phyloP scores from a whole-genome alignment of 108 stramenopile genomes.

The Fragilaria radians region DNA sequence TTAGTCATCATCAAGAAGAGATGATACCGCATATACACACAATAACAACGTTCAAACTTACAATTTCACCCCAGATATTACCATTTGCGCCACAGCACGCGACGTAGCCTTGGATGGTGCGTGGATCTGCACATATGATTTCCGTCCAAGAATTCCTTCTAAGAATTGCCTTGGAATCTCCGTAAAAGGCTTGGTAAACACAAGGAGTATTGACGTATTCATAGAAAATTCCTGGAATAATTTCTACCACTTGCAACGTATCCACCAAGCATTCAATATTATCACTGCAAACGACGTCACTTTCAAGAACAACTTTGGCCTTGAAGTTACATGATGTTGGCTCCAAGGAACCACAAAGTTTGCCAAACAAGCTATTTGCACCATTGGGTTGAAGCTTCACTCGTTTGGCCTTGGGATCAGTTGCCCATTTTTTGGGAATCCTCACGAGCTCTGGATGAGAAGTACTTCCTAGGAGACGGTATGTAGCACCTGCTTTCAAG shows the following conservation, averaged over 20 bases:
- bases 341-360: conserved; percentile 14
- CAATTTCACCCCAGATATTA: not conserved
- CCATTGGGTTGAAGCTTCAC: conserved; percentile 7
- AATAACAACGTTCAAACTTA: not conserved
- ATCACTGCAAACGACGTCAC: conserved; percentile 17
- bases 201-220: conserved; percentile 44
- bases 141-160: not conserved
- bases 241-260: conserved; percentile 35
- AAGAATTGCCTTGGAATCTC: conserved; percentile 24
- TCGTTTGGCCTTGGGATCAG: conserved; percentile 10
- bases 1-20: not conserved
- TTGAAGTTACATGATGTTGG: not conserved
- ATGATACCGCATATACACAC: not conserved
- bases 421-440: conserved; percentile 9
- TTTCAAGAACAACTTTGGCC: conserved; percentile 8
- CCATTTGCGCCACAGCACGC: not conserved
- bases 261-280: conserved; percentile 44
- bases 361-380: conserved; percentile 7
- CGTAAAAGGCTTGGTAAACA: conserved; percentile 42
- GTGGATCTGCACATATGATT: not conserved
- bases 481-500: conserved; percentile 32
- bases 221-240: conserved; percentile 29
- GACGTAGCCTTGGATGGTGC: not conserved
- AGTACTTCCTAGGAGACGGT: conserved; percentile 30
- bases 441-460: conserved; percentile 2